Base-by-base conservation (phyloP, 306 rosid genomes). In the Lathyrus tuberosus region DNA sequence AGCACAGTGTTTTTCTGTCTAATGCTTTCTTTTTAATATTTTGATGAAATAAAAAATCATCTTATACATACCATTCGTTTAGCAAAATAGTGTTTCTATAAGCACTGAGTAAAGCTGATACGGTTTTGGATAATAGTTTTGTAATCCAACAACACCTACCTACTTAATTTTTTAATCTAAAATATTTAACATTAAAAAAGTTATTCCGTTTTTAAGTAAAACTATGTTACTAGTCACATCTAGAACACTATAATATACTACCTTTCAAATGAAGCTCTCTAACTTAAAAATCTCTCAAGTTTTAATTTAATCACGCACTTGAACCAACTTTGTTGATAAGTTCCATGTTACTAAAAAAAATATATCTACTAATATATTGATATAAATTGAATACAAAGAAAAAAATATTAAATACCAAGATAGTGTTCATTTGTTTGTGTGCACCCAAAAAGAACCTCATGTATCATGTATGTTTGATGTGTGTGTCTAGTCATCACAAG, bases 111-210 rank as follows among this genome's bases (percentile, higher is more conserved):
- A 20, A 66, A 20, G 60, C 33, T 31, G 6, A 65, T 43, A 12
- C 26, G 26, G 28, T 66, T 66, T 33, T 4, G 78, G 48, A 40
- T 64, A 37, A 33, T 64, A 52, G 33, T 41, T 64, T 74, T 41
- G 38, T 53, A 61, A 73, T 73, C 64, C 44, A 63, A n/a, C 62
- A 8, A 20, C 65, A 12, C 10, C 17, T 56, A 54, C 49, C 72
- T 16, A 53, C 47, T 41, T 38, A 10, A 48, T 14, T 20, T 20
- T 73, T 40, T 38, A 51, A 24, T 40, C 16, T 40, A n/a, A 64
- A 10, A 47, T 38, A 62, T 22, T 38, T 9, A 48, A 49, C 12
- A 5, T 43, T 12, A 56, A 31, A 2, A 17, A 54, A 9, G 30
- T 14, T 30, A 56, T 56, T 15, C 30, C 44, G 3, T 64, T 33